Base-by-base conservation (phyloP, 2,329 filamentous ascomycete species). In the Dothiorella sarmentorum region DNA sequence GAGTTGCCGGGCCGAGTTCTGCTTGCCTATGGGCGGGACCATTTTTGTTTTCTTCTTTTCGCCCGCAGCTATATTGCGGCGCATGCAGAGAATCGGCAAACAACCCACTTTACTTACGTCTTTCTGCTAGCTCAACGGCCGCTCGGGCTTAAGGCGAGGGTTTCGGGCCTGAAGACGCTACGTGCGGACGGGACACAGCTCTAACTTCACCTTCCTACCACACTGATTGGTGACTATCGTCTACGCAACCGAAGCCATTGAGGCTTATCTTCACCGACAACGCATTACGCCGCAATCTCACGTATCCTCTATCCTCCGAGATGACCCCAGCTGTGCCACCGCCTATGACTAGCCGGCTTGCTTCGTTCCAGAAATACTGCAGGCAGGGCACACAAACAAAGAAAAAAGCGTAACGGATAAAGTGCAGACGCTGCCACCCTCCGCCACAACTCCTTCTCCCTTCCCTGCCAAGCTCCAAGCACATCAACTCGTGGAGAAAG, bases 21-120 rank as follows among this genome's bases (percentile, higher is more conserved):
- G 49, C 35, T 29, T 40, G 29, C 49, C 20, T 18, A 17, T 9
- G n/a, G 22, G 13, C 11, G 20, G 22, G 40, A 7, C 4, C 40
- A 20, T 15, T 26, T 35, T 51, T 11, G 15, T 18, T 29, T 22
- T 17, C 22, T 53, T 18, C 13, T 29, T 53, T 20, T 24, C 11
- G 49, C 49, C 49, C 49, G 33, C 49, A 38, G 26, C 20, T 40
- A 29, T 10, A 53, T 53, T 20, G 49, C 33, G 49, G 49, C 49
- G 15, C 47, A 26, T 35, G 47, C 31, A 38, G 31, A 52, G 4
- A 37, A 17, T 37, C 31, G 20, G 13, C 31, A 9, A 11, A 10
- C 22, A 53, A 24, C 49, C 49, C 49, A 53, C 49, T 53, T 20
- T 27, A 40, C 26, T 24, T 53, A 37, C 15, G 35, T n/a, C 35